These are phyloP conservation scores for Poa annua DNA, from an alignment of 176 grass and related monocot species.

Conservation along the genomic window DNA sequence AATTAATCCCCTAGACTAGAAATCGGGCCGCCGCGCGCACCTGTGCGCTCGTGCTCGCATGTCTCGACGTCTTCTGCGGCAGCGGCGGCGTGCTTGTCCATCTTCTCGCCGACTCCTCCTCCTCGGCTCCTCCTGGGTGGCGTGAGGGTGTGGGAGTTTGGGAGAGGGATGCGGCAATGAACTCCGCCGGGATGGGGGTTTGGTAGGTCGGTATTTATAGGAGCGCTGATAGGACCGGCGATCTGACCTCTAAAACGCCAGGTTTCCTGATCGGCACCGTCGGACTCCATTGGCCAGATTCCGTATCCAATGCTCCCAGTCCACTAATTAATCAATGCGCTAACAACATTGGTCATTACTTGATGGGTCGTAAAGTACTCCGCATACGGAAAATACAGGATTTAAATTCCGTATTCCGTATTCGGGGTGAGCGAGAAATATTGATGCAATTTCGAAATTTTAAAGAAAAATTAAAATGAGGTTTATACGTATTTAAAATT, in stretches of 20 bases:
- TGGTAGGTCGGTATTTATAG: conserved; percentile 53
- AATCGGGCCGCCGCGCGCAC: conserved; percentile 19
- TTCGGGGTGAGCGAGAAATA: too few relatives aligned
- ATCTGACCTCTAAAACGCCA: conserved; percentile 12
- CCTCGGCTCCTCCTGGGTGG: conserved; percentile 22
- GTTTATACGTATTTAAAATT: too few relatives aligned
- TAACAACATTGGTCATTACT: background rate
- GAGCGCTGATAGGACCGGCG: conserved; percentile 2
- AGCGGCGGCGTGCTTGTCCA: conserved; percentile 47
- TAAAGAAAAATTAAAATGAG: too few relatives aligned
- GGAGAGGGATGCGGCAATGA: conserved; percentile 4
- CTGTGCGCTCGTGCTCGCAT: conserved; percentile 65
- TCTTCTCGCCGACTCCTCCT: conserved; percentile 5
- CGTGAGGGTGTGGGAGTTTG: conserved; percentile 29
- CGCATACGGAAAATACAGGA: too few relatives aligned
- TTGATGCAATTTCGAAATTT: too few relatives aligned
- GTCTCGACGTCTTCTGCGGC: conserved; percentile 55
- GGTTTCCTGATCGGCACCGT: conserved; percentile 14
- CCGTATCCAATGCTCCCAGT: conserved; percentile 7
- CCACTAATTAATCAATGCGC: background rate
- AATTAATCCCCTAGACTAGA: background rate
- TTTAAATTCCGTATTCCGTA: too few relatives aligned
- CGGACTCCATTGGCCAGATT: background rate
- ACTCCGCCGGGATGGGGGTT: conserved; percentile 34
- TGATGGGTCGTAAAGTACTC: too few relatives aligned